These are phyloP conservation scores for Cadophora sp. DNA, from an alignment of 2,329 filamentous ascomycete genomes.

Conservation along the genomic window DNA sequence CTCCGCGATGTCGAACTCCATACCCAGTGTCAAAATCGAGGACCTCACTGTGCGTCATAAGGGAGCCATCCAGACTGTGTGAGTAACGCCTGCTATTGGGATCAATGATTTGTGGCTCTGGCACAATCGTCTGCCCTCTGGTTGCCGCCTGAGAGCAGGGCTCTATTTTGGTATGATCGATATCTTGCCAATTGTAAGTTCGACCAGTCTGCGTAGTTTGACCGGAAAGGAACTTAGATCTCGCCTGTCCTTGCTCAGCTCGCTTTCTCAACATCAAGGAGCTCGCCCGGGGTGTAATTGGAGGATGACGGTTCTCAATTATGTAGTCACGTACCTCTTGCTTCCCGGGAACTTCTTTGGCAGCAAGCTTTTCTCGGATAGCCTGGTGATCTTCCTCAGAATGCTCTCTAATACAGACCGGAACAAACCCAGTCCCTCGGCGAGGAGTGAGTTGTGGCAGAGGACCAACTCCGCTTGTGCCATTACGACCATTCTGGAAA, in stretches of 20 bases:
- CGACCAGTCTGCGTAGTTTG: conserved; percentile 24
- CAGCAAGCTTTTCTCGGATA: conserved; percentile 32
- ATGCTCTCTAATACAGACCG: conserved; percentile 27
- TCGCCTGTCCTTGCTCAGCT: conserved; percentile 29
- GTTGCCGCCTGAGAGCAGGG: conserved; percentile 12
- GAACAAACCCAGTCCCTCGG: conserved; percentile 20
- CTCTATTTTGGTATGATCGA: conserved; percentile 29
- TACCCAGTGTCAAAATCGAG: conserved; percentile 41
- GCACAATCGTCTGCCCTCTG: conserved; percentile 5
- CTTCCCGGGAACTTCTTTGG: conserved; percentile 34
- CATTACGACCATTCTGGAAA: background rate
- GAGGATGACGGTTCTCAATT: conserved; percentile 28
- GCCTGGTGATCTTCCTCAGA: conserved; percentile 33
- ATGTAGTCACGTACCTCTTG: conserved; percentile 40
- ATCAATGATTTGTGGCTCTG: conserved; percentile 7
- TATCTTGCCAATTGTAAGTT: conserved; percentile 39
- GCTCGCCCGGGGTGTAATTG: conserved; percentile 36
- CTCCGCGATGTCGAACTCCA: conserved; percentile 31
- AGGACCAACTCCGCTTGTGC: background rate
- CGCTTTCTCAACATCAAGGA: conserved; percentile 35
- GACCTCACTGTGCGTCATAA: conserved; percentile 33
- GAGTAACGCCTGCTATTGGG: conserved; percentile 19
- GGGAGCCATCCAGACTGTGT: conserved; percentile 38
- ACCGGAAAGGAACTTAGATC: conserved; percentile 20
- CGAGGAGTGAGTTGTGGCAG: conserved; percentile 30